Conservation (phyloP, 2,329 filamentous ascomycete species). For the Annulohypoxylon truncatum region DNA sequence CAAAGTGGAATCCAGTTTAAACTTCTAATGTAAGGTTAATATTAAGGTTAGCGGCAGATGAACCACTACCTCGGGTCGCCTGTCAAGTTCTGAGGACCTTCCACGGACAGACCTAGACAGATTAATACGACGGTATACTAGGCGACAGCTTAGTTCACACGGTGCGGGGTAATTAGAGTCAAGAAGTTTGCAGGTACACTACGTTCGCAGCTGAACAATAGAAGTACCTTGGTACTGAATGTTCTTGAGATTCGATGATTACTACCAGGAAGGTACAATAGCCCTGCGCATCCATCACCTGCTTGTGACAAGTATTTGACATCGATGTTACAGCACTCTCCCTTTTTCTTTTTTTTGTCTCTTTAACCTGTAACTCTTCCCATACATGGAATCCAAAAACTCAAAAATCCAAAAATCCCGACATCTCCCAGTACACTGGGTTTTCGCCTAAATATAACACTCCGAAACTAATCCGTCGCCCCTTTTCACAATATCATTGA, state of each 20-base stretch:
- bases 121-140: background rate
- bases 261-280: no score
- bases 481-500: background rate
- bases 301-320: no score
- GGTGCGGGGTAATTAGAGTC: background rate
- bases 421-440: background rate
- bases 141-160: background rate
- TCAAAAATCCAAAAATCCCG: no score
- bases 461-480: background rate
- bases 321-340: background rate
- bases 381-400: background rate
- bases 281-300: background rate
- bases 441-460: constrained; percentile 2
- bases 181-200: background rate
- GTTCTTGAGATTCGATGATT: no score
- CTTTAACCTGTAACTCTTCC: background rate
- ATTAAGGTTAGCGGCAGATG: background rate
- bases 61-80: background rate
- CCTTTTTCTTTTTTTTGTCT: background rate
- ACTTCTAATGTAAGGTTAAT: background rate
- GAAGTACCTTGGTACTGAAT: background rate
- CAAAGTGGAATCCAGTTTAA: background rate
- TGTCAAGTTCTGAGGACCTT: background rate
- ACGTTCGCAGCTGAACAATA: background rate
- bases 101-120: background rate